These are phyloP conservation scores for Rubia occidens DNA, from an alignment of 305 asterid genomes.

Conservation along the genomic window DNA sequence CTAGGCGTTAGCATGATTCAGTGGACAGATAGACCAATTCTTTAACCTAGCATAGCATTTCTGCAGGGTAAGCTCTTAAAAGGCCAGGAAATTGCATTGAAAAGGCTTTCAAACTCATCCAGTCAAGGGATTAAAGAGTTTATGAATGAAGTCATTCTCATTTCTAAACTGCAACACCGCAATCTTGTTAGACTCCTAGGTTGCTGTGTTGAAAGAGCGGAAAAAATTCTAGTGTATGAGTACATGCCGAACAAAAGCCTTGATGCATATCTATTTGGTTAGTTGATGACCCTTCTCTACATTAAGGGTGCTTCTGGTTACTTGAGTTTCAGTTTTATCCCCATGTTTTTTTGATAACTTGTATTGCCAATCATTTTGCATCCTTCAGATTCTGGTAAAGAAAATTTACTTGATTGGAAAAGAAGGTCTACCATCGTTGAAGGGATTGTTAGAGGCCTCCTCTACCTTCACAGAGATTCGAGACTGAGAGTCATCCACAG, in stretches of 20 bases:
- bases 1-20: background rate
- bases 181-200: constrained; percentile 18
- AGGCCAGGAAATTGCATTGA: constrained; percentile 18
- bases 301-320: too few species aligned
- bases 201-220: constrained; percentile 14
- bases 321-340: too few species aligned
- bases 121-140: constrained; percentile 20
- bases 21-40: background rate
- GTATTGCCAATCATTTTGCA: too few species aligned
- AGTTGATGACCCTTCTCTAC: too few species aligned
- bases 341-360: too few species aligned
- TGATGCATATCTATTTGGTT: constrained; percentile 14
- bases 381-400: background rate
- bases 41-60: background rate
- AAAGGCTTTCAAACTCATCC: constrained; percentile 17
- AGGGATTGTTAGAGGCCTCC: constrained; percentile 19
- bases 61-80: constrained; percentile 6
- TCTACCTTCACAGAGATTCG: constrained; percentile 21
- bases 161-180: constrained; percentile 18
- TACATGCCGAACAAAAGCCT: constrained; percentile 15
- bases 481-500: constrained; percentile 17
- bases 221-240: constrained; percentile 15
- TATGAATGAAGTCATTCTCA: constrained; percentile 15
- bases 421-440: constrained; percentile 1
- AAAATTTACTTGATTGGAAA: background rate